Conservation (phyloP, 192 early-diverging fungal species). For the Rhizophagus prolifer region DNA sequence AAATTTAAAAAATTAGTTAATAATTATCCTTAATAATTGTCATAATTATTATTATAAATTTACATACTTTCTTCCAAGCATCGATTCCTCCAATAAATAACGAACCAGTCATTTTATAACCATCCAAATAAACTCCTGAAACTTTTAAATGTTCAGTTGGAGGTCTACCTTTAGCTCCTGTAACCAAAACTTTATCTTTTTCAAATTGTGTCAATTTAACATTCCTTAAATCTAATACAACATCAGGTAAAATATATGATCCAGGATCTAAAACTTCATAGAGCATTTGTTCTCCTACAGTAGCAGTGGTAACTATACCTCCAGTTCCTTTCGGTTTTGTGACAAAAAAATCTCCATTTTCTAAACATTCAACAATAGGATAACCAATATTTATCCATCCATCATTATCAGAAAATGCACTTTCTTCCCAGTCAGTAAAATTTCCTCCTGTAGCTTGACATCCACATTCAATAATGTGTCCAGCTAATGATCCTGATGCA, state of each 20-base stretch:
- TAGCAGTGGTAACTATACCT: conserved; percentile 55
- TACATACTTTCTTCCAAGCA: conserved; percentile 52
- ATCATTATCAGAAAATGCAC: conserved; percentile 49
- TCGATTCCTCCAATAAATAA: conserved; percentile 62
- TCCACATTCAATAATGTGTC: conserved; percentile 70
- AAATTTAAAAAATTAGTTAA: conserved; percentile 2
- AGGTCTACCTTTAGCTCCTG: conserved; percentile 56
- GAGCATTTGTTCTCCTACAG: conserved; percentile 63
- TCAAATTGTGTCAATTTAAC: conserved; percentile 57
- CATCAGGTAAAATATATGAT: conserved; percentile 64
- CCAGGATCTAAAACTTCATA: conserved; percentile 68
- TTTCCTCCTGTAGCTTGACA: conserved; percentile 69
- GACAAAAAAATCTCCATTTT: conserved; percentile 54
- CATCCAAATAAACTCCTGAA: conserved; percentile 61
- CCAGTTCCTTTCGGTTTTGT: conserved; percentile 65
- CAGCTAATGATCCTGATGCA: conserved; percentile 62
- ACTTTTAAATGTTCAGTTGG: conserved; percentile 61
- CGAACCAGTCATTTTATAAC: conserved; percentile 58
- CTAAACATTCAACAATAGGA: conserved; percentile 59
- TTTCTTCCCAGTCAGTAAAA: conserved; percentile 65
- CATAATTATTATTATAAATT: not conserved
- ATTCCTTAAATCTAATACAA: conserved; percentile 59
- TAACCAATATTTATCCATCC: conserved; percentile 70
- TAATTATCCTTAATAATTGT: not conserved
- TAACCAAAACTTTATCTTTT: conserved; percentile 55